Evolutionary conservation across 2,329 filamentous ascomycete species (phyloP).

Genomic region (Rugonectria rugulosa): DNA sequence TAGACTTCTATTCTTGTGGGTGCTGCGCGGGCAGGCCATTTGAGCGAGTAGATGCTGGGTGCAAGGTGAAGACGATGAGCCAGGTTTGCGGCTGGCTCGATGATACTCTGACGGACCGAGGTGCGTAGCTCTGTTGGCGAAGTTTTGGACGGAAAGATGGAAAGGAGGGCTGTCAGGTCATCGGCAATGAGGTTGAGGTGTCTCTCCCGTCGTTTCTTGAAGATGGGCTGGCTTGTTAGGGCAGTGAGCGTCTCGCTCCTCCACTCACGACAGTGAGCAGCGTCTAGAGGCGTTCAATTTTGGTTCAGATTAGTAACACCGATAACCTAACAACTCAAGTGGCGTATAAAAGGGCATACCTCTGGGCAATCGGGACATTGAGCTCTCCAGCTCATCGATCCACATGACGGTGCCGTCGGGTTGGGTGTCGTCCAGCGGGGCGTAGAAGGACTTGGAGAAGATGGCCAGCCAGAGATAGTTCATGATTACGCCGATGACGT

Average conservation of each 20-base stretch:
- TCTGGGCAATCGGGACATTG: slow-evolving; percentile 46
- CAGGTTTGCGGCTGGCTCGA: slow-evolving; percentile 47
- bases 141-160: slow-evolving; percentile 39
- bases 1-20: slow-evolving; percentile 47
- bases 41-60: slow-evolving; percentile 44
- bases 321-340: no score
- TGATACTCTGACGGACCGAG: slow-evolving; percentile 43
- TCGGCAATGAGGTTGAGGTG: slow-evolving; percentile 42
- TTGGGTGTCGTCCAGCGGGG: slow-evolving; percentile 44
- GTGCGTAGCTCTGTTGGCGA: slow-evolving; percentile 40
- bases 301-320: slow-evolving; percentile 13
- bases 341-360: slow-evolving; percentile 31
- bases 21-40: slow-evolving; percentile 48
- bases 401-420: slow-evolving; percentile 42
- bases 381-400: slow-evolving; percentile 44
- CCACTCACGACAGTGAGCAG: slow-evolving; percentile 47
- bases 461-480: slow-evolving; percentile 47
- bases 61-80: slow-evolving; percentile 47
- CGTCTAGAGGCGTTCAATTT: slow-evolving; percentile 37
- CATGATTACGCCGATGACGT: slow-evolving; percentile 47
- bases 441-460: slow-evolving; percentile 48
- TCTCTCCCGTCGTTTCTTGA: slow-evolving; percentile 40
- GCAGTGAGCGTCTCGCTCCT: slow-evolving; percentile 47
- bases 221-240: slow-evolving; percentile 41
- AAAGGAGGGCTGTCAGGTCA: slow-evolving; percentile 44